Base-by-base conservation (phyloP, 352 stramenopile genomes). In the Pythium coloratum region DNA sequence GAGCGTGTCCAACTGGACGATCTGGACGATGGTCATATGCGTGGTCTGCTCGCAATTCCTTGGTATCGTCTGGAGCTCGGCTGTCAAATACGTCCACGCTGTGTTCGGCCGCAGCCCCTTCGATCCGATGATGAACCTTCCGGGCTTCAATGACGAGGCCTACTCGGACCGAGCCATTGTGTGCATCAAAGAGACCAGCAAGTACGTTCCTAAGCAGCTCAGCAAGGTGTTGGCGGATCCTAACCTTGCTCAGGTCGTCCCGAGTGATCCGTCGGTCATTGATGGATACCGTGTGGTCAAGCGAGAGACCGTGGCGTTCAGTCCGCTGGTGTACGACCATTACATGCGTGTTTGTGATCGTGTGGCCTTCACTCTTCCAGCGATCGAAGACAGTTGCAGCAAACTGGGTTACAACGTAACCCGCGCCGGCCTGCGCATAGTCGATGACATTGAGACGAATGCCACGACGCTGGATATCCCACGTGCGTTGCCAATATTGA, bases 121-220 rank as follows among this genome's bases (percentile, higher is more conserved):
- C 8, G n/a, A 53, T 2, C 16, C 18, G 16, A 24, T 36, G 56
- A 18, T 18, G 13, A 8, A 32, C 40, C 6, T 66, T 7, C 49
- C 33, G 8, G 71, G 73, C 38, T 50, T 36, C 2, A 86, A 78
- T 53, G 78, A 86, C 38, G 59, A 73, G 10, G 76, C 71, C 5
- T 84, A 76, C 46, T 36, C 75, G 6, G 77, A 82, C 54, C 77
- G 77, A 2, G 55, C 66, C 7, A 55, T 82, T 18, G 64, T 73
- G 6, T 82, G 77, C 28, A 47, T 67, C 0, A 32, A 49, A 5
- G 49, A 70, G 0, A 69, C 64, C 1, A 46, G 44, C 6, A 24
- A 40, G 0, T 85, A 73, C 57, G 56, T 67, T 14, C 71, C 78
- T 0, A 59, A 76, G 10, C 65, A 81, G 13, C 67, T 73, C 4